Evolutionary conservation across 2,329 filamentous ascomycete species (phyloP), one percentile per base, ranked within the genome.

Genomic region (Elsinoe perseae): DNA sequence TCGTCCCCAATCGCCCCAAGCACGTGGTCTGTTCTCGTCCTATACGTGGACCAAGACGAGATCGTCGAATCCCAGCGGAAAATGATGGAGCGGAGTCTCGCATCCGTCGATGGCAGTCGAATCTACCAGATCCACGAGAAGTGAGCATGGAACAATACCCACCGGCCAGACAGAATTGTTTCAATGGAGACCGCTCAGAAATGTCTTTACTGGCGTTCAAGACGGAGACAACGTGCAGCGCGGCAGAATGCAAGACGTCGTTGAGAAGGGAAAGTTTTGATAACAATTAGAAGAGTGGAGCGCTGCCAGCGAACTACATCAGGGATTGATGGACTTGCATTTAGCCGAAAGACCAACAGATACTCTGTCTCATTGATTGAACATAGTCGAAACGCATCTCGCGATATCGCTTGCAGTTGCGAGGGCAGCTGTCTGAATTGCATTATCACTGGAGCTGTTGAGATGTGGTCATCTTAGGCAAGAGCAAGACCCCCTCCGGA

Each of bases 401-500:
- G 44, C 44, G 32, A 50, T 50, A 14, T 30, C 44, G 44, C 44
- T 32, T 50, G 25, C 16, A 14, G 14, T 14, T 12, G 28, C 30
- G 23, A 44, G 40, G 14, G 20, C 25, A 21, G 20, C 7, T 14
- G n/a, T 44, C 23, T 14, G 40, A 23, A 23, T 44, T 12, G n/a
- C n/a, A 32, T 25, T 14, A 30, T 50, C 40, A 10, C 40, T n/a
- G n/a, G 28, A 10, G 4, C 18, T 48, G 23, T 28, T 16, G 43
- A 28, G 14, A 18, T n/a, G 27, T 48, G 43, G 43, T 30, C 23
- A 48, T 48, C 43, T 48, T 12, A 48, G 23, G 16, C 23, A 28
- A 5, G 43, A 48, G 23, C 14, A n/a, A n/a, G 9, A 9, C 23
- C 44, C 44, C 44, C 44, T 50, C 44, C 44, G 44, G 44, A 50